These are phyloP conservation scores for Lachancea lanzarotensis DNA, from an alignment of 805 yeast genomes.

Conservation along the genomic window DNA sequence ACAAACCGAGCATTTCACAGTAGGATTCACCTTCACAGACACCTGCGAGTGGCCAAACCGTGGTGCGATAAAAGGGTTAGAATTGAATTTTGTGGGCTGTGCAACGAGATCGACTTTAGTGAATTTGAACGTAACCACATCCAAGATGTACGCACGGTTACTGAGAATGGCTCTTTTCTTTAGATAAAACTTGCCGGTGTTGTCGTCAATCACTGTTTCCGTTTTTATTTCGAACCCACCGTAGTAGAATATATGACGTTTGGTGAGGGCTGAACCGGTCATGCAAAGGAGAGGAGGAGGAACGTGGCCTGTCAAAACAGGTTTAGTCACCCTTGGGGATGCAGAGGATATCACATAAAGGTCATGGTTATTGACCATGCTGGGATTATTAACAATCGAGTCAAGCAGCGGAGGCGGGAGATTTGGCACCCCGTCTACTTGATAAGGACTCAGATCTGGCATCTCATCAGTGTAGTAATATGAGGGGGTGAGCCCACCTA, in stretches of 20 bases:
- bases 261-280: slow-evolving; percentile 43
- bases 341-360: slow-evolving; percentile 36
- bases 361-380: slow-evolving; percentile 34
- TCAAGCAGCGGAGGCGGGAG: slow-evolving; percentile 43
- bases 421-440: slow-evolving; percentile 35
- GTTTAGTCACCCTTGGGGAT: slow-evolving; percentile 35
- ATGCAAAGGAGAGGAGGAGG: slow-evolving; percentile 51
- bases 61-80: slow-evolving; percentile 31
- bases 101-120: slow-evolving; percentile 38
- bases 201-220: slow-evolving; percentile 23
- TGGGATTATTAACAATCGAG: slow-evolving; percentile 38
- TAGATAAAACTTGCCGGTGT: slow-evolving; percentile 33
- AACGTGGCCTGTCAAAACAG: slow-evolving; percentile 34
- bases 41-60: slow-evolving; percentile 38
- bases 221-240: slow-evolving; percentile 58
- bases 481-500: slow-evolving; percentile 41
- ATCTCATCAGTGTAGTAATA: slow-evolving; percentile 22
- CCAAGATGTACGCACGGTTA: slow-evolving; percentile 53
- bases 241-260: slow-evolving; percentile 52
- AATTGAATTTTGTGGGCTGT: slow-evolving; percentile 27
- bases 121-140: slow-evolving; percentile 43
- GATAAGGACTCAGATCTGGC: slow-evolving; percentile 32
- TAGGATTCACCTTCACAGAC: slow-evolving; percentile 15
- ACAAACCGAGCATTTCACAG: slow-evolving; percentile 5
- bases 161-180: slow-evolving; percentile 44